Base-by-base conservation (phyloP, 495 filamentous ascomycete genomes). In the Neurospora sp. region DNA sequence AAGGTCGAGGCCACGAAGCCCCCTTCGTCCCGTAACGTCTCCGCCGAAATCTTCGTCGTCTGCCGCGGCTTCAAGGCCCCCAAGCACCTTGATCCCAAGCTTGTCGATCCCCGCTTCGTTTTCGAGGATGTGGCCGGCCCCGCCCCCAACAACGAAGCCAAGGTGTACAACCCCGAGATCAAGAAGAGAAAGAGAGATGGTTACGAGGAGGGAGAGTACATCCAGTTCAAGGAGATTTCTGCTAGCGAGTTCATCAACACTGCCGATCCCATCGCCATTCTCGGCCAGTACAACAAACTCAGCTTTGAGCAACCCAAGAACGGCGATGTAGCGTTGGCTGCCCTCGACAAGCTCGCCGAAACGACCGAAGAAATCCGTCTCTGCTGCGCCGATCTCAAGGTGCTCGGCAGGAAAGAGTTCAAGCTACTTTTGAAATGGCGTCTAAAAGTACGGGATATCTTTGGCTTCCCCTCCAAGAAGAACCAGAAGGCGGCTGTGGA, bases 1-100 rank as follows among this genome's bases (percentile, higher is more conserved):
- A 95, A 94, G 66, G 96, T 99, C 70, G 94, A 98, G 78, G 94
- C 96, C 6, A 99, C 96, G 10, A 99, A 99, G 82, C 96, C 96
- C 14, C 96, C 96, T 5, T 97, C 95, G 5, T 97, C 93, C 2
- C 87, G 96, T 83, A 97, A 94, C 75, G 96, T 98, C 37, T 97
- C 94, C 35, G 95, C 95, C 72, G 95, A 98, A 86, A 98, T 98
- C 70, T 98, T 98, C 86, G 96, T 98, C 75, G 95, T 98, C 27
- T 98, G 96, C 81, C 90, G 90, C 71, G 95, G 94, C 5, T 98
- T 89, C 86, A 85, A 85, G 84, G 96, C 96, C 1, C 96, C 96
- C 1, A 97, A 97, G 81, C 88, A 89, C 70, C 88, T 99, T 72
- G 96, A 99, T 79, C 94, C 96, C 5, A 92, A 92, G 73, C 95